A percentile compares a stretch with the other conserved stretches of the same genome.
Conservation (phyloP, 2,329 filamentous ascomycete species). For the Colletotrichum filicis region DNA sequence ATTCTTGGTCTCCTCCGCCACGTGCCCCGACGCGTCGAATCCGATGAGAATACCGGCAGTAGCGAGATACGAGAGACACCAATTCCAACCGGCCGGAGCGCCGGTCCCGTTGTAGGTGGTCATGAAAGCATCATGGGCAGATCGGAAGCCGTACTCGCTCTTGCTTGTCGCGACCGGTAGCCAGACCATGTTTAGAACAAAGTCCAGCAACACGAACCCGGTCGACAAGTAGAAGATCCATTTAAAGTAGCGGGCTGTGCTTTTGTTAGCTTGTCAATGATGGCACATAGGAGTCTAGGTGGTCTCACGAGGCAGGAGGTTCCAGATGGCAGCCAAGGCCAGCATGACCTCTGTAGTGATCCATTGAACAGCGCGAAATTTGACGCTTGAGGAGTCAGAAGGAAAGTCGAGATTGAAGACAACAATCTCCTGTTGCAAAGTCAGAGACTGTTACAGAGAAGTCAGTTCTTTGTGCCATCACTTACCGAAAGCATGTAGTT, state of each 20-base stretch:
- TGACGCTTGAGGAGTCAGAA: conserved; percentile 61
- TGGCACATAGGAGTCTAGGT: conserved; percentile 10
- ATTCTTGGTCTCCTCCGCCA: conserved; percentile 71
- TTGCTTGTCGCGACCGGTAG: conserved; percentile 66
- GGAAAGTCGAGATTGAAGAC: conserved; percentile 67
- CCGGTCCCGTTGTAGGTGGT: conserved; percentile 69
- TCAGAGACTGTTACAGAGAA: neutral
- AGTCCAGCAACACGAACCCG: conserved; percentile 65
- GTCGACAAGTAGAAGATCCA: conserved; percentile 63
- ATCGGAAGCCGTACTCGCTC: conserved; percentile 65
- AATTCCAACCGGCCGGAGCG: conserved; percentile 68
- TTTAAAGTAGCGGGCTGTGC: conserved; percentile 54
- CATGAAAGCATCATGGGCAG: conserved; percentile 68
- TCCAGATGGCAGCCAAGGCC: conserved; percentile 59
- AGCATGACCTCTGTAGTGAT: conserved; percentile 64
- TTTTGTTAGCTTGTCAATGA: neutral
- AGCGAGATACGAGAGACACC: conserved; percentile 70
- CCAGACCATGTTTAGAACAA: conserved; percentile 70
- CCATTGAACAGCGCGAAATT: conserved; percentile 71
- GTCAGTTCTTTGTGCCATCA: neutral
- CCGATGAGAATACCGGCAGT: conserved; percentile 70
- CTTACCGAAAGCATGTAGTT: conserved; percentile 64
- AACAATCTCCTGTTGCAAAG: conserved; percentile 58
- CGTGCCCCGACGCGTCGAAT: conserved; percentile 70
- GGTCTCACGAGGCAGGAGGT: conserved; percentile 60